These are phyloP conservation scores for Pistacia vera DNA, from an alignment of 345 rosid genomes.

Conservation along the genomic window DNA sequence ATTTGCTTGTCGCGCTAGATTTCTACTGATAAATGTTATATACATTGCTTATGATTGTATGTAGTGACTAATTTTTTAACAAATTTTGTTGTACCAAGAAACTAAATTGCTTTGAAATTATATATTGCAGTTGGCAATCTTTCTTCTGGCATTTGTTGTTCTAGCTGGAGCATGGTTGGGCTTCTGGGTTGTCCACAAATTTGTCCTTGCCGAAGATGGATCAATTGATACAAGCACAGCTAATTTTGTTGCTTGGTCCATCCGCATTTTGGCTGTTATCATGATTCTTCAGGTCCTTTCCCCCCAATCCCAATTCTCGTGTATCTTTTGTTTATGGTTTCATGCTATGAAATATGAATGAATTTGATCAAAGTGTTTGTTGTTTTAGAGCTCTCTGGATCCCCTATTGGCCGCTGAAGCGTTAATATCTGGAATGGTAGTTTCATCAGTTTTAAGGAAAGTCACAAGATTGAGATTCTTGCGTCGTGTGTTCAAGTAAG, in stretches of 20 bases:
- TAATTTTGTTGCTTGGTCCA: constrained; percentile 78
- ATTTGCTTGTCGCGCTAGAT: not conserved
- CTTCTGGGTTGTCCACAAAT: constrained; percentile 86
- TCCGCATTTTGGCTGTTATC: constrained; percentile 61
- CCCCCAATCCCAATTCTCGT: constrained; percentile 1
- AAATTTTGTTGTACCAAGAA: constrained; percentile 7
- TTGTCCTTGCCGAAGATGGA: constrained; percentile 86
- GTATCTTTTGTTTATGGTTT: not conserved
- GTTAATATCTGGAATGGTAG: constrained; percentile 48
- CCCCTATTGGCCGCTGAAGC: constrained; percentile 74
- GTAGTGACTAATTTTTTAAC: constrained; percentile 1
- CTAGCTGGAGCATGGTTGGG: constrained; percentile 96
- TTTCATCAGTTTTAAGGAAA: constrained; percentile 49
- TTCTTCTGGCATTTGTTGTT: constrained; percentile 68
- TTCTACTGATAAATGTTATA: not conserved
- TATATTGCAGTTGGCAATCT: constrained; percentile 62
- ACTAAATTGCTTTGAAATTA: constrained; percentile 7
- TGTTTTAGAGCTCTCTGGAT: constrained; percentile 79
- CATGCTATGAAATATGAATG: not conserved
- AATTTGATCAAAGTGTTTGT: constrained; percentile 4
- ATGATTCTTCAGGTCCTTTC: constrained; percentile 80
- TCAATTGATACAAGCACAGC: constrained; percentile 74
- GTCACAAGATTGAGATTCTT: constrained; percentile 46
- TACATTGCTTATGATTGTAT: not conserved
- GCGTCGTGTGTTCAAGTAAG: constrained; percentile 56